Base-by-base conservation (phyloP, 768 basidiomycete species). In the Tylopilus cervinicoccineus region DNA sequence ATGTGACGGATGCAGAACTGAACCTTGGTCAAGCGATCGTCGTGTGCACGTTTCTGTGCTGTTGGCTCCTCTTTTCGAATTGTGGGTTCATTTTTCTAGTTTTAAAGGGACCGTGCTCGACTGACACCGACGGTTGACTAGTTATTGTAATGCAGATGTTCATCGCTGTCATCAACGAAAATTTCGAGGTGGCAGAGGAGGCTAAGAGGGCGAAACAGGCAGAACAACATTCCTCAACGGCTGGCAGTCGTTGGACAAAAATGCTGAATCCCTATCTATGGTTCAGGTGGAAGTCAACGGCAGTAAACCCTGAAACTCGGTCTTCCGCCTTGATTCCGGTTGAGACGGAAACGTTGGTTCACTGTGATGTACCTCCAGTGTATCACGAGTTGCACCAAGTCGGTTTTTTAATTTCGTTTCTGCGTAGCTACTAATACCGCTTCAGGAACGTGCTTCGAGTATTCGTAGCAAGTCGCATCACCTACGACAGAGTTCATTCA, bases 121-220 rank as follows among this genome's bases (percentile, higher is more conserved):
- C 47, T 57, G 22, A 57, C 37, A 36, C 11, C 41, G 41, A 44
- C 24, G 48, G 20, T 38, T 55, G 32, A 47, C 37, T 49, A 93
- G 93, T 92, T 74, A 89, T 94, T 59, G 76, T 95, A 9, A 65
- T 94, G 39, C 93, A 95, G 62, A 87, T 97, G 84, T 96, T 97
- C 72, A 90, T 98, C 60, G 94, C 94, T 24, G 93, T 94, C 37
- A 92, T 96, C 74, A 90, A 93, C 61, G 93, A 93, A 73, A 95
- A 94, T 66, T 97, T 98, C 58, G 76, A 84, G 19, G 81, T 95
- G 6, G 93, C 92, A 0, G 94, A 97, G 59, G 91, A 94, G 61
- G 77, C 83, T 23, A 97, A 97, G 72, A 82, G 84, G 43, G 77
- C 78, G 10, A 78, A 85, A 52, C 94, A 96, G 66, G 81, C 84